Conservation (phyloP, 2,329 filamentous ascomycete genomes). For the Fusarium udum region DNA sequence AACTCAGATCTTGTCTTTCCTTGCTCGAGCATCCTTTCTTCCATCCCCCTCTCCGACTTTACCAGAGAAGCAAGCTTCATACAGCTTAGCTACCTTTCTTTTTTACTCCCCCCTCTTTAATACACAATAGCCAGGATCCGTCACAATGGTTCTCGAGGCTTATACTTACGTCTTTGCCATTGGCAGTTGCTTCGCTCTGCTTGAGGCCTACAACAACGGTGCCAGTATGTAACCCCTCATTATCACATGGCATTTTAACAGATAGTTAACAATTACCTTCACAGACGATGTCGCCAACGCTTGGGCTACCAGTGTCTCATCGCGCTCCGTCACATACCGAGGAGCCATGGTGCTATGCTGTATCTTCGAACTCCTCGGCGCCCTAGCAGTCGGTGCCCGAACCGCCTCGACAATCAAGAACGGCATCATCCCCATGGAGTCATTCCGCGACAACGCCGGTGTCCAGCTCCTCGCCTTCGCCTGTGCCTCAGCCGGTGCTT, state of each 20-base stretch:
- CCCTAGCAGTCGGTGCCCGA: conserved; percentile 72
- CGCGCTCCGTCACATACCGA: conserved; percentile 76
- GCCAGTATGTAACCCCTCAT: conserved; percentile 66
- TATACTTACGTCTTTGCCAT: conserved; percentile 80
- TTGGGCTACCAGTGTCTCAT: conserved; percentile 84
- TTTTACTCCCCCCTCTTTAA: background rate
- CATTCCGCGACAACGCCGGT: conserved; percentile 69
- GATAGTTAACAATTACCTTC: conserved; percentile 5
- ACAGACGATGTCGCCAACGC: conserved; percentile 85
- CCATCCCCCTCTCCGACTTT: background rate
- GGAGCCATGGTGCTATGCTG: conserved; percentile 74
- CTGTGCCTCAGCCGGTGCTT: conserved; percentile 70
- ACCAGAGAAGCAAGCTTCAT: conserved; percentile 1
- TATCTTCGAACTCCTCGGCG: conserved; percentile 74
- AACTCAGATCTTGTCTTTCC: background rate
- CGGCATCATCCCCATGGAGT: conserved; percentile 70
- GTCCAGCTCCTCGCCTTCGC: conserved; percentile 76
- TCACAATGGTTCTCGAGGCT: conserved; percentile 65
- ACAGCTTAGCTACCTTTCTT: conserved; percentile 12
- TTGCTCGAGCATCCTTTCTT: conserved; percentile 30
- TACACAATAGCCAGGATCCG: background rate
- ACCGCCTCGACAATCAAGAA: conserved; percentile 84
- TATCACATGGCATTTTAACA: background rate
- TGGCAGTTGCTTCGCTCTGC: conserved; percentile 78
- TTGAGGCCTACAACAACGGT: conserved; percentile 82